Conservation (phyloP, 1,284 basidiomycete genomes). For the Agroathelia rolfsii region DNA sequence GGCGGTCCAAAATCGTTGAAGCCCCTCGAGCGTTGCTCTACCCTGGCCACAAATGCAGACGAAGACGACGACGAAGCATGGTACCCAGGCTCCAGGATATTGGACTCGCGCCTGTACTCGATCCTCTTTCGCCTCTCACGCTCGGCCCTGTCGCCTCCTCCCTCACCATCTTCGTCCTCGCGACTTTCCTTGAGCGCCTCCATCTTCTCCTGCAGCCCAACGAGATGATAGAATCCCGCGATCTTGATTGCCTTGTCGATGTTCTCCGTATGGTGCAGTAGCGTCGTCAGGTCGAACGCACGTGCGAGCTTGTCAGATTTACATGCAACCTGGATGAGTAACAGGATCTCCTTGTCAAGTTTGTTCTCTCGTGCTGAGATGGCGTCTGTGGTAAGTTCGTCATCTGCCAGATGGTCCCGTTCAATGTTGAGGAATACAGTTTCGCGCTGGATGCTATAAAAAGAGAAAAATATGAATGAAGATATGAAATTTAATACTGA, state of each 20-base stretch:
- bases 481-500: background rate
- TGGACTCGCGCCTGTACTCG: conserved; percentile 22
- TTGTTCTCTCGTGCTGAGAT: conserved; percentile 66
- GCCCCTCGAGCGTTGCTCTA: conserved; percentile 13
- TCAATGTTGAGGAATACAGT: conserved; percentile 56
- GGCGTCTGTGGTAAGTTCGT: conserved; percentile 54
- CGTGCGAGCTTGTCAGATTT: conserved; percentile 83
- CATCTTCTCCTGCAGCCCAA: conserved; percentile 84
- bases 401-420: conserved; percentile 66
- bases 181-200: conserved; percentile 59
- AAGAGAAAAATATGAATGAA: too few relatives aligned
- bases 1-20: conserved; percentile 58
- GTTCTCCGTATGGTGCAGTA: conserved; percentile 69
- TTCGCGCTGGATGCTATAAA: conserved; percentile 76
- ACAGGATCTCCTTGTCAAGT: conserved; percentile 85
- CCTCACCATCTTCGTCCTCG: conserved; percentile 47
- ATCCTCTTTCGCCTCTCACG: conserved; percentile 49
- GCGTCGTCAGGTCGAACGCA: conserved; percentile 78
- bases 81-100: too few relatives aligned
- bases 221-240: conserved; percentile 84
- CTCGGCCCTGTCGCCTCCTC: conserved; percentile 45
- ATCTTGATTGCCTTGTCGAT: conserved; percentile 82
- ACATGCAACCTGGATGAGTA: conserved; percentile 86
- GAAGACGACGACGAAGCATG: too few relatives aligned
- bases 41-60: too few relatives aligned